Evolutionary conservation across 106 monocot species (phyloP).

Genomic region (Acorus gramineus): DNA sequence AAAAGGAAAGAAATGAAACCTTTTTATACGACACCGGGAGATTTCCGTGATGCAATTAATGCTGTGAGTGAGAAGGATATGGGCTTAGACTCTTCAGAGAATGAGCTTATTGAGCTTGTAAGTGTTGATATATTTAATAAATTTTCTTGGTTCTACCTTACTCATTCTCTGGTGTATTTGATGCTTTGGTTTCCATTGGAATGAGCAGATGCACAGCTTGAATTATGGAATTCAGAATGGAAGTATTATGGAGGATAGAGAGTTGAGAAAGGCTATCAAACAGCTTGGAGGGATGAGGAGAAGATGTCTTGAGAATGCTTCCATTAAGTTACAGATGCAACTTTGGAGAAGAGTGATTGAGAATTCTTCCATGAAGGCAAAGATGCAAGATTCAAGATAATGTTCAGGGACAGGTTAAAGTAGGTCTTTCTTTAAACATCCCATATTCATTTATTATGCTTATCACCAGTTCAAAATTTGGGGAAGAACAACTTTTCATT

Average conservation of each 20-base stretch:
- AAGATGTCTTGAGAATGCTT: constrained; percentile 1
- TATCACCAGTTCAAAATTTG: too few species aligned
- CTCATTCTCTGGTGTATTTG: background rate
- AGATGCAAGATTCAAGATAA: constrained; percentile 63
- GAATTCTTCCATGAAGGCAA: constrained; percentile 42
- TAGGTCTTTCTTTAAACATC: constrained; percentile 20
- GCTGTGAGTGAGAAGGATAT: constrained; percentile 47
- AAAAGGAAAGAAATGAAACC: constrained; percentile 84
- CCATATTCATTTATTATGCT: background rate
- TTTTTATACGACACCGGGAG: constrained; percentile 52
- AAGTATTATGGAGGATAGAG: constrained; percentile 79
- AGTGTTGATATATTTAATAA: constrained; percentile 8
- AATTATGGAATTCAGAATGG: constrained; percentile 84
- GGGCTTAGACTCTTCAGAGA: constrained; percentile 71
- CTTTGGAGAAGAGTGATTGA: constrained; percentile 37
- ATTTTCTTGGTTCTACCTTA: background rate
- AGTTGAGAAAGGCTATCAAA: constrained; percentile 76
- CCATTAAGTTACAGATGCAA: too few species aligned
- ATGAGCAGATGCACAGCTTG: constrained; percentile 61
- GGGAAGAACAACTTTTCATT: too few species aligned
- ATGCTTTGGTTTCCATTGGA: background rate
- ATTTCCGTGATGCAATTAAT: constrained; percentile 56
- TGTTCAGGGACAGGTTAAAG: constrained; percentile 76
- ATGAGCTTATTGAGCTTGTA: constrained; percentile 77
- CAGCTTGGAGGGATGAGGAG: constrained; percentile 77